A percentile compares a stretch with the other conserved stretches of the same genome.
Conservation (phyloP, 352 stramenopile species). For the Pythium apleroticum region DNA sequence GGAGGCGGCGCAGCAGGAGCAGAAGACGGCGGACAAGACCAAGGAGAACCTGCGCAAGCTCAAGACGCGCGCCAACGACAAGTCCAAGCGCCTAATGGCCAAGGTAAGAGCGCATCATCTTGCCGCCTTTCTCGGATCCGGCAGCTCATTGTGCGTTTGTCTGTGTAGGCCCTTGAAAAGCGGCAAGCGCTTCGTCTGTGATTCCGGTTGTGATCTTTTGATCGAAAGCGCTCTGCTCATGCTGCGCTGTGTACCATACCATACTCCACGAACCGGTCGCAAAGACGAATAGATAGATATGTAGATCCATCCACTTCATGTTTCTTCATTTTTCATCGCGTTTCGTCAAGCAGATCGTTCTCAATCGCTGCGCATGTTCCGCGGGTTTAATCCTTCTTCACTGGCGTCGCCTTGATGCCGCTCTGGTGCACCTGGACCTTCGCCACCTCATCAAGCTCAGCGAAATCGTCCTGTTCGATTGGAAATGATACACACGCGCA, state of each 20-base stretch:
- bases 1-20: constrained; percentile 49
- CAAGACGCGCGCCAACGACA: constrained; percentile 46
- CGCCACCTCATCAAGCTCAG: constrained; percentile 67
- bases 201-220: background rate
- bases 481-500: background rate
- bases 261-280: background rate
- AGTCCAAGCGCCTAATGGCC: constrained; percentile 65
- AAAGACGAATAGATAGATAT: background rate
- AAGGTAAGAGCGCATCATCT: constrained; percentile 39
- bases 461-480: constrained; percentile 68
- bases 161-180: constrained; percentile 21
- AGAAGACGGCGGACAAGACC: constrained; percentile 52
- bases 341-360: background rate
- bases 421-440: constrained; percentile 84
- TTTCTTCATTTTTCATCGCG: constrained; percentile 8
- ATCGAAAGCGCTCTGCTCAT: background rate
- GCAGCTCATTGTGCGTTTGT: background rate
- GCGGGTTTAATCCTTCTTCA: constrained; percentile 48
- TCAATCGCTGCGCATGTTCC: too few relatives aligned
- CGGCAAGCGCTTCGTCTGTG: constrained; percentile 17
- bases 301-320: background rate
- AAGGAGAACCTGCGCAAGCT: constrained; percentile 67
- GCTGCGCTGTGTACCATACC: background rate
- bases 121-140: constrained; percentile 1
- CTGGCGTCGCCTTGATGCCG: constrained; percentile 63